Conservation (phyloP, 176 grass and related monocot genomes). For the Elymus sibiricus region DNA sequence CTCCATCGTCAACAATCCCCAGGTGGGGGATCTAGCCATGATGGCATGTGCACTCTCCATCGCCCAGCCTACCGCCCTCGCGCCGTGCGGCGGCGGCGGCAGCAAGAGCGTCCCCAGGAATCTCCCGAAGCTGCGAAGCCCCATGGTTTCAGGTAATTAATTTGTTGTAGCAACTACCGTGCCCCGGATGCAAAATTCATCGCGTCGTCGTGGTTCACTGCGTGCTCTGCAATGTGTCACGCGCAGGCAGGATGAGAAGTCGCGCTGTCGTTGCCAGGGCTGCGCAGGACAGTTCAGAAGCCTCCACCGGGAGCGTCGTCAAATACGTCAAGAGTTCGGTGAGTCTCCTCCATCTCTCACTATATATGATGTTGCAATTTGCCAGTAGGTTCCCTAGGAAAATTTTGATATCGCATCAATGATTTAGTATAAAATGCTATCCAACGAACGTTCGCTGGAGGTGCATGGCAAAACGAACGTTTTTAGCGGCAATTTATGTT, state of each 20-base stretch:
- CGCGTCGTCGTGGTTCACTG: not conserved
- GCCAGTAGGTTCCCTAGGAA: not conserved
- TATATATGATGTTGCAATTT: not conserved
- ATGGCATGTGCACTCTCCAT: slow-evolving; percentile 42
- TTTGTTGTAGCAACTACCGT: too few relatives aligned
- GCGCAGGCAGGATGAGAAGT: slow-evolving; percentile 42
- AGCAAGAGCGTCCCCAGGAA: slow-evolving; percentile 7
- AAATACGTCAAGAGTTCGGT: slow-evolving; percentile 64
- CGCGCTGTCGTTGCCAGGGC: slow-evolving; percentile 46
- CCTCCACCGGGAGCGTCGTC: slow-evolving; percentile 57
- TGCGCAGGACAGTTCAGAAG: slow-evolving; percentile 51
- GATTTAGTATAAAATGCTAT: not conserved
- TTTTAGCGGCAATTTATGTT: too few relatives aligned
- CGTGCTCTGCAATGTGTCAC: not conserved
- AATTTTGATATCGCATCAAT: not conserved
- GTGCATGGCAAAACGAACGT: too few relatives aligned
- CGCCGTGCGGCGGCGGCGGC: not conserved
- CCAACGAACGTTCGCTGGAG: too few relatives aligned
- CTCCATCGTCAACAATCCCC: not conserved
- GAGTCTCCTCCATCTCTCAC: slow-evolving; percentile 41
- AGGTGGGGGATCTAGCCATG: slow-evolving; percentile 3
- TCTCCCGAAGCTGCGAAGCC: slow-evolving; percentile 20
- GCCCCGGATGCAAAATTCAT: not conserved
- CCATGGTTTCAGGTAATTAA: slow-evolving; percentile 34
- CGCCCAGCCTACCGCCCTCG: slow-evolving; percentile 30